Evolutionary conservation across 2,329 filamentous ascomycete genomes (phyloP), one percentile per base, ranked within the genome.

Genomic region (Hypoxylon sp.): DNA sequence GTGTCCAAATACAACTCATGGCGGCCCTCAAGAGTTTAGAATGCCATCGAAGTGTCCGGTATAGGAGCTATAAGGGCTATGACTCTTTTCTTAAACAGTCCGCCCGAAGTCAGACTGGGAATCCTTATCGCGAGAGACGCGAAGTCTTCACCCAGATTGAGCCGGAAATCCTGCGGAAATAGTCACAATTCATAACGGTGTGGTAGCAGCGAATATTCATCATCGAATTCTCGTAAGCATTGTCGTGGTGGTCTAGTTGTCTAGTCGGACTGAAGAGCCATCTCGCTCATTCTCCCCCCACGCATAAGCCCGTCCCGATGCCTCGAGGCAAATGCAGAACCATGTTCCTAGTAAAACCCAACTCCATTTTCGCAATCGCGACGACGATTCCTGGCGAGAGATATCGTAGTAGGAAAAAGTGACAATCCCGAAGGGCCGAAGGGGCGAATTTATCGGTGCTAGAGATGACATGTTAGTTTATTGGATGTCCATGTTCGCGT

Each of bases 291-390:
- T 57, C 54, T 49, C 58, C 63, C 53, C 30, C 2, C 30, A 61
- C 67, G 64, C 63, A 58, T 61, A 65, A 70, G 56, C 61, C 61
- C 53, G 40, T 61, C 33, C 56, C 63, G 59, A 70, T 69, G 66
- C 67, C 65, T 62, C 53, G 61, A 65, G 61, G 68, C 65, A 68
- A 65, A 67, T 70, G 69, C 69, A 63, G 46, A 69, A 71, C 64
- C 46, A 38, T 70, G 67, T 72, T 69, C 68, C 62, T 69, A 63
- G 71, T 70, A 68, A 71, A 70, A 72, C 67, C 72, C 72, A 72
- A 73, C 70, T 72, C 72, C 70, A 70, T 72, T 61, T 71, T 67
- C 68, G 69, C 70, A 64, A 61, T 71, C 70, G 65, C 65, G 66
- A 69, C 62, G 69, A 70, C 67, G 69, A 72, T 73, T 69, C 70